Evolutionary conservation across 768 basidiomycete genomes (phyloP), one percentile per base, ranked within the genome.

Genomic region (Auricularia sp.): DNA sequence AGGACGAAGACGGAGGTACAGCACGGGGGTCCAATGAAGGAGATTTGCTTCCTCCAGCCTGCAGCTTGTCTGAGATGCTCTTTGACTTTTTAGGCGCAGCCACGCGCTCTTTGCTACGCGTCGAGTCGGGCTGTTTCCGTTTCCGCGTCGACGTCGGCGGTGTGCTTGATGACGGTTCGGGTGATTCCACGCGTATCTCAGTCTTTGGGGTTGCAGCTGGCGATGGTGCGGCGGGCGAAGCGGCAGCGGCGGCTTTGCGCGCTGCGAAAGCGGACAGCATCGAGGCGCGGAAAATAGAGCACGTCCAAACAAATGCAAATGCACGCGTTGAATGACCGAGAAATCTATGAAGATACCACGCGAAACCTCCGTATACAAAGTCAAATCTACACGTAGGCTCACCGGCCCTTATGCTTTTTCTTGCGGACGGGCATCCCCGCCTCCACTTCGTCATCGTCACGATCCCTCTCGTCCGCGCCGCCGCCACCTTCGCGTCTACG

Each of bases 391-490:
- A 42, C 39, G 29, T 29, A 29, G 29, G 29, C 39, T 42, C 2
- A 67, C 65, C 61, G 62, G 34, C 63, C 47, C 60, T 59, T 66
- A 36, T 66, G 66, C 61, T 66, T 74, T 59, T 81, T 87, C 77
- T 83, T 86, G 64, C 77, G 77, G 53, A 70, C 76, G 16, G 92
- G 91, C 83, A 96, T 86, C 1, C 93, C 95, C 56, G 91, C 93
- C 75, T 98, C 90, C 7, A 92, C 85, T 21, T 87, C 80, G 76
- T 98, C 96, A 71, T 99, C 96, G 68, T 98, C 96, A 66, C 93
- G 79, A 76, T 97, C 95, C 71, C 83, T 81, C 62, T 92, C 88
- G 71, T 93, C 94, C 65, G 78, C 79, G 21, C 80, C 81, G 11
- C 81, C 73, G 3, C 77, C 77, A n/a, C 74, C 74, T 14, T 78